Percentiles rank a stretch among this genome's conserved stretches.
These are phyloP conservation scores for Lachancea sp. DNA, from an alignment of 805 yeast species.

Conservation along the genomic window DNA sequence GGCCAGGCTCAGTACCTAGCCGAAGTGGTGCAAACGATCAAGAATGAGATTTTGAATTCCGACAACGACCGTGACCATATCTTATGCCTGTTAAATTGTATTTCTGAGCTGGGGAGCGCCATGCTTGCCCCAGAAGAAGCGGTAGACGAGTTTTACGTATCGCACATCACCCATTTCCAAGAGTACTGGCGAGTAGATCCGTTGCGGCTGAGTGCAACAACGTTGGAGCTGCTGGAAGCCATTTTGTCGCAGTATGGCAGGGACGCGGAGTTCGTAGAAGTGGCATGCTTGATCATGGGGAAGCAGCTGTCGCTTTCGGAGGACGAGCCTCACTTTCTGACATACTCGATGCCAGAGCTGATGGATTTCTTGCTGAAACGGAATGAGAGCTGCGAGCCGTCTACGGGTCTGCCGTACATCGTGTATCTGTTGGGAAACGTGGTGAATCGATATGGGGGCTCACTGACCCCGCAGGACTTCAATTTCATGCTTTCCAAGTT, in stretches of 20 bases:
- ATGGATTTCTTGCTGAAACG: conserved; percentile 24
- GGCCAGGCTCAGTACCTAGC: conserved; percentile 36
- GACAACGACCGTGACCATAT: conserved; percentile 39
- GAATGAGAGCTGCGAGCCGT: conserved; percentile 23
- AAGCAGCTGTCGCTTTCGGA: conserved; percentile 25
- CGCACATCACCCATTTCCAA: conserved; percentile 24
- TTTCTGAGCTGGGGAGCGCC: conserved; percentile 68
- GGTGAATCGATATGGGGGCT: conserved; percentile 34
- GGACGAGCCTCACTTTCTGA: conserved; percentile 29
- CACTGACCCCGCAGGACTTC: conserved; percentile 31
- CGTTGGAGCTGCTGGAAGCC: conserved; percentile 41
- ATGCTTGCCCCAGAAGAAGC: conserved; percentile 49
- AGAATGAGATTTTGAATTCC: conserved; percentile 15
- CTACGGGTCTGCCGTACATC: conserved; percentile 38
- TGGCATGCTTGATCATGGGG: conserved; percentile 51
- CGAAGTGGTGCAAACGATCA: conserved; percentile 33
- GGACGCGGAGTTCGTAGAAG: conserved; percentile 52
- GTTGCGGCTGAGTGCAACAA: conserved; percentile 36
- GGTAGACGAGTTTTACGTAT: conserved; percentile 20
- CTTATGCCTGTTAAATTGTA: conserved; percentile 52
- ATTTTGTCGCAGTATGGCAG: conserved; percentile 33
- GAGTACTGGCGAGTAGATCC: conserved; percentile 49
- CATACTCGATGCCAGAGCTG: conserved; percentile 25
- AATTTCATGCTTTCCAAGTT: conserved; percentile 35
- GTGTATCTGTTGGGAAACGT: conserved; percentile 42